phyloP scores from a whole-genome alignment of 2,329 filamentous ascomycete species.

The Colletotrichum tofieldiae region DNA sequence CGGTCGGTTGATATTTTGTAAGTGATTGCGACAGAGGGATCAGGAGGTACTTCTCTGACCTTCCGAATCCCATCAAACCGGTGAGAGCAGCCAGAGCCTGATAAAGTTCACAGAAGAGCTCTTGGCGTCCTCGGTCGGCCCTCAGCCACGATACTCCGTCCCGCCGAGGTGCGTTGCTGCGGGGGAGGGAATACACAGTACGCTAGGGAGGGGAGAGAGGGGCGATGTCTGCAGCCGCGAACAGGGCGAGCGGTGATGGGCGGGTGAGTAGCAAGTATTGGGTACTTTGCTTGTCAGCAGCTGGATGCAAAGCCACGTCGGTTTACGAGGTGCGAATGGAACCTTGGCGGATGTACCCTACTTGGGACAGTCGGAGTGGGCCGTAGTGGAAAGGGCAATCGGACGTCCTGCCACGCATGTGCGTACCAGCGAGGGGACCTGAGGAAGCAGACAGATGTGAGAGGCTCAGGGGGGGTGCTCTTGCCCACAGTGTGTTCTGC shows the following conservation, averaged over 20 bases:
- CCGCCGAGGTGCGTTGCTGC: conserved; percentile 3
- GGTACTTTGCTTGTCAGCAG: conserved; percentile 2
- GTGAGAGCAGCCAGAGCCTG: background rate
- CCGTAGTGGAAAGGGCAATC: background rate
- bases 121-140: conserved; percentile 3
- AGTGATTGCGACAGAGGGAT: background rate
- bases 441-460: background rate
- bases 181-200: background rate
- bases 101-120: conserved; percentile 1
- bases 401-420: background rate
- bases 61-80: background rate
- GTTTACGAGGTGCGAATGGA: conserved; percentile 31
- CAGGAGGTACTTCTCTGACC: background rate
- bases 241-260: background rate
- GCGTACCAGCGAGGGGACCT: background rate
- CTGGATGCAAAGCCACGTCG: conserved; percentile 38
- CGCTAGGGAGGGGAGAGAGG: background rate
- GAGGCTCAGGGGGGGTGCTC: conserved; percentile 30
- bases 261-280: conserved; percentile 6
- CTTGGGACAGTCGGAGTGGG: background rate
- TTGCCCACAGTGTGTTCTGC: conserved; percentile 15
- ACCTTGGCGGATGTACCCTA: conserved; percentile 6
- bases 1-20: background rate
- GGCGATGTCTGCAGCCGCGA: conserved; percentile 1
- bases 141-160: conserved; percentile 13